Base-by-base conservation (phyloP, 2,329 filamentous ascomycete genomes). In the Pseudogymnoascus sp. region DNA sequence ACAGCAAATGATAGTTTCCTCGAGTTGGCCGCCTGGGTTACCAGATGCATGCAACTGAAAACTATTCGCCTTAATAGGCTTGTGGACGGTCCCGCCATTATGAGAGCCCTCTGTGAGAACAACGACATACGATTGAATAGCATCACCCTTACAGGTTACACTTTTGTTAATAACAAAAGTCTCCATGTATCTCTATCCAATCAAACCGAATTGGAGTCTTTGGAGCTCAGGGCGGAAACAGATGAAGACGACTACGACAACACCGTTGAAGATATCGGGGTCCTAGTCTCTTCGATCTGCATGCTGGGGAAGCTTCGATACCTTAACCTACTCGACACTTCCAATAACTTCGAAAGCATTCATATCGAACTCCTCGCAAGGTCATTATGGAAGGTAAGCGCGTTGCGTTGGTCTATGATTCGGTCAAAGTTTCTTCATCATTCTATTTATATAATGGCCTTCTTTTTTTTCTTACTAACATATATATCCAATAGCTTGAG, bases 1-100 rank as follows among this genome's bases (percentile, higher is more conserved):
- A 79, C 77, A 6, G 76, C 83, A 60, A 77, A 82, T 59, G 80
- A 82, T 62, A 75, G 78, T 6, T 81, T 81, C 62, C 68, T 78
- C 0, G 78, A 79, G 62, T 75, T 82, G 25, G 72, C 81, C 39
- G 73, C 74, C 4, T 86, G 84, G 84, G 71, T 86, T 12, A 73
- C 76, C 18, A 74, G 75, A n/a, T 86, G 85, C 68, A 72, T 74
- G 16, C 71, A 71, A 3, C 75, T 88, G 6, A 73, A 73, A 18
- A 75, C 76, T 20, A 73, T 88, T 18, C 75, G 73, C 14, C 73
- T 88, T 57, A 74, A 71, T 37, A 75, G 76, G 30, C 76, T 87
- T 41, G 70, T 78, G 1, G 80, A 79, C 36, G 81, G 80, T 1
- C 74, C 81, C 4, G 73, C 76, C n/a, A 73, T 86, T 9, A 71